A percentile compares a stretch with the other conserved stretches of the same genome.
Conservation (phyloP, 2,329 filamentous ascomycete species). For the Phaeosphaeria sp. region DNA sequence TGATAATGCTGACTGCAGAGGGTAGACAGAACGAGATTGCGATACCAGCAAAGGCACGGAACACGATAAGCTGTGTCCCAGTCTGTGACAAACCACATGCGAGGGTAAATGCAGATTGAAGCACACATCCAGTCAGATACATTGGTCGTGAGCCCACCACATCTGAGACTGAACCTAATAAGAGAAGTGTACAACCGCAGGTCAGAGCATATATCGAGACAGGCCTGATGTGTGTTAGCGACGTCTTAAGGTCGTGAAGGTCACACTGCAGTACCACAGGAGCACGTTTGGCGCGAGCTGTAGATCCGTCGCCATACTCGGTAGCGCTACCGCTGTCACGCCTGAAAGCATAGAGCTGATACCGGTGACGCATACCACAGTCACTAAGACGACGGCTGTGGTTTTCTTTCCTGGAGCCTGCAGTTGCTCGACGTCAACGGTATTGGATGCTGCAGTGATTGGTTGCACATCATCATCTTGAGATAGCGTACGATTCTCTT, state of each 20-base stretch:
- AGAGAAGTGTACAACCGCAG: conserved; percentile 57
- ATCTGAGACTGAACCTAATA: conserved; percentile 60
- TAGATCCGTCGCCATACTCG: conserved; percentile 50
- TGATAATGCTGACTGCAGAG: conserved; percentile 58
- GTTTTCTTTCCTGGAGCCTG: conserved; percentile 29
- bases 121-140: conserved; percentile 55
- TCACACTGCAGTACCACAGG: conserved; percentile 27
- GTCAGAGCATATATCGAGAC: conserved; percentile 52
- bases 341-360: conserved; percentile 43
- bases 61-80: conserved; percentile 54
- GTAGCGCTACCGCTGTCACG: conserved; percentile 51
- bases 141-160: conserved; percentile 57
- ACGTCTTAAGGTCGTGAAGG: neutral
- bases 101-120: conserved; percentile 55
- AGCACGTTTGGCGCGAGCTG: conserved; percentile 31
- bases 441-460: conserved; percentile 15
- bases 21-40: conserved; percentile 58
- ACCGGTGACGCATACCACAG: conserved; percentile 35
- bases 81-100: conserved; percentile 51
- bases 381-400: conserved; percentile 34
- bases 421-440: conserved; percentile 19
- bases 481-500: conserved; percentile 13
- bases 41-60: conserved; percentile 56
- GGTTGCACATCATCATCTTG: conserved; percentile 17
- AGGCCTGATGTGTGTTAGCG: conserved; percentile 33